phyloP scores from a whole-genome alignment of 2,329 filamentous ascomycete species.

The Pseudocercospora vitis region DNA sequence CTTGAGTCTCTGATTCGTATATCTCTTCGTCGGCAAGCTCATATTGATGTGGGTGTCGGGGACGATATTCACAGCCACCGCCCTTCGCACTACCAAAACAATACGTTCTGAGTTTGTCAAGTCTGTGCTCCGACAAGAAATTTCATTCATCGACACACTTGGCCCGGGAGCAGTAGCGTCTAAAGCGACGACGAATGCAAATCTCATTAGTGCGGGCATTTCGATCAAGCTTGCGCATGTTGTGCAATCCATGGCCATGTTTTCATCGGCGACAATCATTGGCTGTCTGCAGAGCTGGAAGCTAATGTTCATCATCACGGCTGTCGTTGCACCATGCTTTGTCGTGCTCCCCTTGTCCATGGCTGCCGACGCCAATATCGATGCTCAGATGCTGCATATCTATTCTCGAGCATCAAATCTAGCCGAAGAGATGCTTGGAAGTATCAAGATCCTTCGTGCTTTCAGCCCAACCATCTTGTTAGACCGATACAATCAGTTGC shows the following conservation, averaged over 20 bases:
- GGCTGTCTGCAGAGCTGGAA: slow-evolving; percentile 41
- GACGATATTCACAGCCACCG: slow-evolving; percentile 46
- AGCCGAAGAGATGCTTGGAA: slow-evolving; percentile 7
- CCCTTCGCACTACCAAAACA: slow-evolving; percentile 51
- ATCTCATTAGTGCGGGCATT: slow-evolving; percentile 37
- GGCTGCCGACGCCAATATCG: slow-evolving; percentile 1
- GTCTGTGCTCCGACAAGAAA: slow-evolving; percentile 74
- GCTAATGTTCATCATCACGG: slow-evolving; percentile 40
- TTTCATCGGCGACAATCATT: slow-evolving; percentile 18
- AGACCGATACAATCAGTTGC: neutral
- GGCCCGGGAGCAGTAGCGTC: slow-evolving; percentile 57
- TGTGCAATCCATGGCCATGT: slow-evolving; percentile 24
- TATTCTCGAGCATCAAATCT: slow-evolving; percentile 5
- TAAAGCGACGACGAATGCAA: slow-evolving; percentile 58
- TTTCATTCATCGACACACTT: slow-evolving; percentile 63
- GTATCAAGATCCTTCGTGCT: slow-evolving; percentile 2
- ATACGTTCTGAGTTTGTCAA: slow-evolving; percentile 65
- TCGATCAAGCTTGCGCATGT: slow-evolving; percentile 37
- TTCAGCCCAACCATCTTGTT: slow-evolving; percentile 1
- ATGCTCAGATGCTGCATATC: neutral
- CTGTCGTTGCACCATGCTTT: slow-evolving; percentile 6
- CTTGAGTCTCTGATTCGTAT: slow-evolving; percentile 59
- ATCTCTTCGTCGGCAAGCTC: slow-evolving; percentile 66
- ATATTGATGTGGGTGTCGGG: slow-evolving; percentile 56
- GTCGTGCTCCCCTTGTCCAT: neutral